Evolutionary conservation across 768 basidiomycete genomes (phyloP).

Genomic region (Pleurotus citrinopileatus): DNA sequence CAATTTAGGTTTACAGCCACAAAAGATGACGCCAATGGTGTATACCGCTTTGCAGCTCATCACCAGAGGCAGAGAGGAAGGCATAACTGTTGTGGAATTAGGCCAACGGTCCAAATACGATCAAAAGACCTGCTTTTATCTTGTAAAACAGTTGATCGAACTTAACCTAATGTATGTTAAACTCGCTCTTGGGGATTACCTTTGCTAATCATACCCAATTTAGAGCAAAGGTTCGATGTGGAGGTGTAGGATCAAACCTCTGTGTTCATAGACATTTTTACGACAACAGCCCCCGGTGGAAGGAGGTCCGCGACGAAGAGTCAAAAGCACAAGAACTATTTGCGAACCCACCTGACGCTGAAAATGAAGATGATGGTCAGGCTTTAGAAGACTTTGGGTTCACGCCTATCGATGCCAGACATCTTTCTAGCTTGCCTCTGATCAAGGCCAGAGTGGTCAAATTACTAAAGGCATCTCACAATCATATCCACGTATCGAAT

Average conservation of each 20-base stretch:
- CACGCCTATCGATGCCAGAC: conserved; percentile 73
- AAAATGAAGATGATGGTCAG: conserved; percentile 20
- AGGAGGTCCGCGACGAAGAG: conserved; percentile 72
- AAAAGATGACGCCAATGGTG: conserved; percentile 82
- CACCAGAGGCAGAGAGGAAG: conserved; percentile 75
- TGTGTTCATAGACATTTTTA: conserved; percentile 85
- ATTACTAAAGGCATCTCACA: conserved; percentile 66
- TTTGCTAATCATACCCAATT: not conserved
- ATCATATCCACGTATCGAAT: conserved; percentile 67
- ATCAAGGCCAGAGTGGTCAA: conserved; percentile 70
- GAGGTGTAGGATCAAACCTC: conserved; percentile 74
- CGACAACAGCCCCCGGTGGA: conserved; percentile 73
- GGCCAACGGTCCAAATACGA: conserved; percentile 80
- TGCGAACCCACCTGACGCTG: conserved; percentile 5
- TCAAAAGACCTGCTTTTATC: conserved; percentile 88
- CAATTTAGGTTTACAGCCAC: conserved; percentile 43
- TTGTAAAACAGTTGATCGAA: conserved; percentile 71
- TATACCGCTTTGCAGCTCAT: conserved; percentile 83
- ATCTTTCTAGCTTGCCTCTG: conserved; percentile 72
- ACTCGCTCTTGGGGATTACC: not conserved
- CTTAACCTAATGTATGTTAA: conserved; percentile 67
- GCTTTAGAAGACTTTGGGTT: conserved; percentile 49
- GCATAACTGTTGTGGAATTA: conserved; percentile 75
- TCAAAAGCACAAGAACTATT: conserved; percentile 36
- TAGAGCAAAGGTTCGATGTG: conserved; percentile 75